Evolutionary conservation across 257 asterid genomes (phyloP).

Genomic region (Misopates orontium): DNA sequence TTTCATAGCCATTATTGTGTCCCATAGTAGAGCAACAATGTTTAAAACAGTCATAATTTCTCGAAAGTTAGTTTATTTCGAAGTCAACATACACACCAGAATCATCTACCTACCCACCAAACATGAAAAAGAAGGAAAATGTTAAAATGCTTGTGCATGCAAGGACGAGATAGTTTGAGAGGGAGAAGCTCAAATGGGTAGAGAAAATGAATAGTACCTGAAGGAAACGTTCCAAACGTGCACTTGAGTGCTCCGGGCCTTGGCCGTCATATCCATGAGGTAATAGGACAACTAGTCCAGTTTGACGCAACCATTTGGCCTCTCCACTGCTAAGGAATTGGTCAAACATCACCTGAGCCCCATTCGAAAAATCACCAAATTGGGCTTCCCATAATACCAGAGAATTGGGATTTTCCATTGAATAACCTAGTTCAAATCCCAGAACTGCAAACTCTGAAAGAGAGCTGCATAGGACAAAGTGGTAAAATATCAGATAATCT

Average conservation of each 20-base stretch:
- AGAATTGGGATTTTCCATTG: constrained; percentile 95
- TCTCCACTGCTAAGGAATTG: constrained; percentile 77
- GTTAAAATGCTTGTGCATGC: constrained; percentile 5
- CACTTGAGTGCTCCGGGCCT: constrained; percentile 88
- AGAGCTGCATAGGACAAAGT: constrained; percentile 51
- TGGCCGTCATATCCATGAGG: constrained; percentile 88
- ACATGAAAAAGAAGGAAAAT: constrained; percentile 3
- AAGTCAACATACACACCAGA: constrained; percentile 13
- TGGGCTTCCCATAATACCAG: constrained; percentile 87
- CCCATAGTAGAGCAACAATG: constrained; percentile 2
- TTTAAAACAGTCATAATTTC: background rate
- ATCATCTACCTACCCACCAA: constrained; percentile 19
- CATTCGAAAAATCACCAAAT: constrained; percentile 77
- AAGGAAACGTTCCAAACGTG: constrained; percentile 78
- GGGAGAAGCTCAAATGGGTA: constrained; percentile 17
- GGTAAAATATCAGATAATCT: constrained; percentile 21
- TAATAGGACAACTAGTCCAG: constrained; percentile 57
- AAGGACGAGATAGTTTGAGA: constrained; percentile 22
- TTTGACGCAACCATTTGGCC: constrained; percentile 78
- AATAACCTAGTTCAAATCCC: constrained; percentile 93
- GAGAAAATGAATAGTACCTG: constrained; percentile 44
- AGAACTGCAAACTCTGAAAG: constrained; percentile 93
- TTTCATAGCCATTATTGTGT: constrained; percentile 8
- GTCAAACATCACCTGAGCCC: constrained; percentile 79
- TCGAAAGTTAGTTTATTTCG: background rate